Base-by-base conservation (phyloP, 352 stramenopile genomes). In the Globisporangium apiculatum region DNA sequence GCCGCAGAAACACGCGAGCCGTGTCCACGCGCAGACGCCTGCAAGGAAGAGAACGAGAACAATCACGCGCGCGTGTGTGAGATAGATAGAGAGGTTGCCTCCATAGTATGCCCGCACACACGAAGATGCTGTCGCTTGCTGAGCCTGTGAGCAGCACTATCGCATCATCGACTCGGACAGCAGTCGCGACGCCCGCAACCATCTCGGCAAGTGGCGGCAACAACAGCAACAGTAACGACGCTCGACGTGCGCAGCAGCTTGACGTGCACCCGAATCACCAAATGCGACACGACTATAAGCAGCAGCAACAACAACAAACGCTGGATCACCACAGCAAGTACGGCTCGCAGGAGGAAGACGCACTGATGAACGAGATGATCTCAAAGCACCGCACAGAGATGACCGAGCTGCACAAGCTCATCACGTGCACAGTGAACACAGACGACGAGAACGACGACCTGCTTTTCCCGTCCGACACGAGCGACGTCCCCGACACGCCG, bases 321-420 rank as follows among this genome's bases (percentile, higher is more conserved):
- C 41, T 35, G 15, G 49, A 57, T n/a, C 38, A 65, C 15, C 24
- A 57, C 24, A 31, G 14, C 10, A 49, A 43, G n/a, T 64, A 55
- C 49, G 49, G 49, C 37, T 47, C 51, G 15, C 55, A 65, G 38
- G 73, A 80, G 38, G 66, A 80, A 57, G 74, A 84, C 54, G 72
- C 67, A 54, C 63, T 61, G 12, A 64, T 84, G 55, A 79, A 84
- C 60, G 74, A 75, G 49, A 72, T 73, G 60, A 79, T 84, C 62
- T 70, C 61, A 53, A 84, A 84, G 65, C 67, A 73, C 48, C 74
- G 71, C 14, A 72, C 66, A 12, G 73, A 83, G 64, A 68, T 83
- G 17, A 73, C 74, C 11, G 62, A 84, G 61, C 58, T 84, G 50
- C 72, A 79, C 49, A 66, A 79, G 60, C 79, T 74, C 58, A 84